Evolutionary conservation across 2,329 filamentous ascomycete genomes (phyloP).

Genomic region (Aspergillus jensenii): DNA sequence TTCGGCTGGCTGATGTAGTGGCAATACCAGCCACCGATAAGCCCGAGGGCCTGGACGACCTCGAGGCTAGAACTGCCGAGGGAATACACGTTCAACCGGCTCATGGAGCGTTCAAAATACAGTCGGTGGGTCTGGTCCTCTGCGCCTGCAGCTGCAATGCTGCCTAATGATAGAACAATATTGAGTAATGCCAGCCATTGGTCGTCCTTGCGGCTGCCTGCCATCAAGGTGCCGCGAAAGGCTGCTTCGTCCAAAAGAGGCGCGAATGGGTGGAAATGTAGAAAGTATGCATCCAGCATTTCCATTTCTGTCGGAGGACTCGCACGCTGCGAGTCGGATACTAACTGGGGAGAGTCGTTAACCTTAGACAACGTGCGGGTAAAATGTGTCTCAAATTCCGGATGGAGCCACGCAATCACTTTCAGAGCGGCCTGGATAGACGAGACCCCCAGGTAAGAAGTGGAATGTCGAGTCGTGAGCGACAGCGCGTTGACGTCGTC

Average conservation of each 20-base stretch:
- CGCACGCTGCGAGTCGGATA: too few species aligned
- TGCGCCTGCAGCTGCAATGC: constrained; percentile 46
- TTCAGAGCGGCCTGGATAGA: constrained; percentile 71
- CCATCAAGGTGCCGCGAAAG: constrained; percentile 63
- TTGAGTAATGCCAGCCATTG: constrained; percentile 70
- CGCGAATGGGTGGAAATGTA: constrained; percentile 66
- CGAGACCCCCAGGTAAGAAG: constrained; percentile 70
- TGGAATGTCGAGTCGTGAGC: constrained; percentile 56
- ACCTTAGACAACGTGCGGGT: neutral
- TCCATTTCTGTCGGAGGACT: constrained; percentile 46
- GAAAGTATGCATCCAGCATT: constrained; percentile 70
- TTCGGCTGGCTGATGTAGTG: constrained; percentile 74
- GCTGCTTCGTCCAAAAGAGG: constrained; percentile 69
- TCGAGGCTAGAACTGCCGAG: constrained; percentile 70
- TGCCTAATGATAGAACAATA: constrained; percentile 72
- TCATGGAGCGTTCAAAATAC: constrained; percentile 67
- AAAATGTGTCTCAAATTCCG: constrained; percentile 36
- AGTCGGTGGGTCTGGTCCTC: constrained; percentile 61
- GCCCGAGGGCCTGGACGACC: constrained; percentile 65
- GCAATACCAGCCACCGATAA: constrained; percentile 72
- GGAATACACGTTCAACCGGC: constrained; percentile 63
- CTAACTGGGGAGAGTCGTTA: neutral
- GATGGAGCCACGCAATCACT: constrained; percentile 60
- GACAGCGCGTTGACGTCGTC: constrained; percentile 70
- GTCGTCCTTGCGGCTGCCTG: constrained; percentile 61